Evolutionary conservation across 2,329 filamentous ascomycete species (phyloP).

Genomic region (Penicillium nordicum): DNA sequence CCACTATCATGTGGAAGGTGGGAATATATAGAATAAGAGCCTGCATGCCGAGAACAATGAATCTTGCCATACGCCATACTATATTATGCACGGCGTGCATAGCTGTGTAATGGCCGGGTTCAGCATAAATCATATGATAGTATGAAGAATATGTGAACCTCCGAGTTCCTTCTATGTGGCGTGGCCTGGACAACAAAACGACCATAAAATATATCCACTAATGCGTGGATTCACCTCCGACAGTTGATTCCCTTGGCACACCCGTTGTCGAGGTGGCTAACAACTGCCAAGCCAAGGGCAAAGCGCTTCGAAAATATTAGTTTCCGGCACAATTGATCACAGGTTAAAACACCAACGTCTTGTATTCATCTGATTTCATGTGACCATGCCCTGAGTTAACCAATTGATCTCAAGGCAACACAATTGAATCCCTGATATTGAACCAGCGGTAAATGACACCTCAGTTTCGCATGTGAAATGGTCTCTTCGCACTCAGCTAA

Average conservation of each 20-base stretch:
- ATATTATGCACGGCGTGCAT: not conserved
- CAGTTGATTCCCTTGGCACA: not conserved
- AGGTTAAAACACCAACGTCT: not conserved
- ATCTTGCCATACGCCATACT: not conserved
- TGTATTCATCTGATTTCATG: not conserved
- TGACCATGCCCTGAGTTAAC: not conserved
- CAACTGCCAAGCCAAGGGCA: not conserved
- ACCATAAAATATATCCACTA: not conserved
- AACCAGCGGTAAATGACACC: not conserved
- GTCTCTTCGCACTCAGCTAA: not conserved
- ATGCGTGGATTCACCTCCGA: not conserved
- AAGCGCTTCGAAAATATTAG: constrained; percentile 1
- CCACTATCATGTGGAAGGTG: not conserved
- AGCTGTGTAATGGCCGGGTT: not conserved
- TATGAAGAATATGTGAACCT: not conserved
- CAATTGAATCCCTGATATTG: not conserved
- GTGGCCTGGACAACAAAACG: not conserved
- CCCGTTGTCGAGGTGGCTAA: not conserved
- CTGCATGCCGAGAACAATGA: not conserved
- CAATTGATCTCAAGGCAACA: not conserved
- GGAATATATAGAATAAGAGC: not conserved
- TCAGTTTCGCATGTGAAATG: constrained; percentile 4
- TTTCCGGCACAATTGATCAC: not conserved
- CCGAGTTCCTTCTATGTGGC: not conserved
- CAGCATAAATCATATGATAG: not conserved